Evolutionary conservation across 257 asterid species (phyloP).

Genomic region (Ehretia macrophylla): DNA sequence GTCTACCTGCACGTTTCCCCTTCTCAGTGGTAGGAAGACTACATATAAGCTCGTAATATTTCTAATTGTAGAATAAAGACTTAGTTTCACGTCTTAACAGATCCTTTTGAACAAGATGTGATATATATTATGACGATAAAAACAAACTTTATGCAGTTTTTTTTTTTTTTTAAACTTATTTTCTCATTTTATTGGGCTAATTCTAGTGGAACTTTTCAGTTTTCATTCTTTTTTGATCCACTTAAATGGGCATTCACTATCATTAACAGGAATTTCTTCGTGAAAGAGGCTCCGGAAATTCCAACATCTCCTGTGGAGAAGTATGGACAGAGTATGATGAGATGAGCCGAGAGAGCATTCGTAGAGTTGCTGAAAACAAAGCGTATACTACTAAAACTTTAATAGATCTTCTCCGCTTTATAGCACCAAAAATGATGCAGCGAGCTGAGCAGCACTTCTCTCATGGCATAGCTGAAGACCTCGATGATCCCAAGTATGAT

Average conservation of each 20-base stretch:
- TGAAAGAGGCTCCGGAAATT: constrained; percentile 15
- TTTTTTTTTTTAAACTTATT: background rate
- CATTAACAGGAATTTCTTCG: constrained; percentile 22
- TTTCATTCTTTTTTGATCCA: no score
- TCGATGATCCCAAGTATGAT: constrained; percentile 67
- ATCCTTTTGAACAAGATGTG: no score
- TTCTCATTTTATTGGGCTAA: no score
- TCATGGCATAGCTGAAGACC: constrained; percentile 77
- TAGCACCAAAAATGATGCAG: constrained; percentile 86
- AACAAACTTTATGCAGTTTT: background rate
- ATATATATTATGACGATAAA: no score
- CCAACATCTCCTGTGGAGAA: constrained; percentile 47
- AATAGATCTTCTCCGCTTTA: constrained; percentile 56
- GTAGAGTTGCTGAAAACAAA: constrained; percentile 41
- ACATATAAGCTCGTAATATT: no score
- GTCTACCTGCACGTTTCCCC: background rate
- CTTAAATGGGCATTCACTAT: background rate
- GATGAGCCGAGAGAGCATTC: constrained; percentile 47
- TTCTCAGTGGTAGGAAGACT: background rate
- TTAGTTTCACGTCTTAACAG: no score
- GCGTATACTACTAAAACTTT: constrained; percentile 56
- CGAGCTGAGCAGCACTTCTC: constrained; percentile 86
- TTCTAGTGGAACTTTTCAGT: no score
- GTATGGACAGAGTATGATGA: constrained; percentile 80
- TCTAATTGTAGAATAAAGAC: no score